Evolutionary conservation across 495 filamentous ascomycete species (phyloP).

Genomic region (Penicillium odoratum): DNA sequence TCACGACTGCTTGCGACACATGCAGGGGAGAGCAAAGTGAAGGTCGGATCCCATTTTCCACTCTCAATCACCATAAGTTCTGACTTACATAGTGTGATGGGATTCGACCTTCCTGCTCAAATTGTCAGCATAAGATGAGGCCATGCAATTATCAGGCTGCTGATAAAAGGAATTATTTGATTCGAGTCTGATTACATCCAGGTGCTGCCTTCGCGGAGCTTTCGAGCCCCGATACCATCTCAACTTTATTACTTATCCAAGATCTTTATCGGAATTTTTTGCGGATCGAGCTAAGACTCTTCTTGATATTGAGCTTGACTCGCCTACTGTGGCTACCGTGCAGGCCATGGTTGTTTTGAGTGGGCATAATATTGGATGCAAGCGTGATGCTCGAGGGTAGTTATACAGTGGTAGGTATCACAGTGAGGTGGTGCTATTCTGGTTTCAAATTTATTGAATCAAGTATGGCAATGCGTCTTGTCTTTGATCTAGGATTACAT

Average conservation of each 20-base stretch:
- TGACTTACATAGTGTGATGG: constrained; percentile 14
- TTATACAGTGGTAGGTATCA: constrained; percentile 36
- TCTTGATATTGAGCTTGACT: constrained; percentile 38
- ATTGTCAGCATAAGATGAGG: constrained; percentile 14
- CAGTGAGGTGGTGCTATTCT: not conserved
- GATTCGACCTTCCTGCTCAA: constrained; percentile 9
- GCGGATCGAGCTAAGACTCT: constrained; percentile 31
- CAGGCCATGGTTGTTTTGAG: constrained; percentile 39
- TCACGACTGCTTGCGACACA: constrained; percentile 14
- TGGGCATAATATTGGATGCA: constrained; percentile 26
- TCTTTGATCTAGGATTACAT: constrained; percentile 39
- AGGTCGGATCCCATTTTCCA: constrained; percentile 16
- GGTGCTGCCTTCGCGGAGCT: constrained; percentile 35
- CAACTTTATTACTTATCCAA: constrained; percentile 28
- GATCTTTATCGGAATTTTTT: constrained; percentile 34
- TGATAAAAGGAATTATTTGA: not conserved
- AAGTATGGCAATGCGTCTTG: constrained; percentile 42
- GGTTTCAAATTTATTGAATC: not conserved
- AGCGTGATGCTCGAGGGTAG: constrained; percentile 37
- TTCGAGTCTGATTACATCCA: constrained; percentile 4
- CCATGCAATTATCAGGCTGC: constrained; percentile 6
- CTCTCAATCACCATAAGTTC: not conserved
- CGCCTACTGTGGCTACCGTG: constrained; percentile 33
- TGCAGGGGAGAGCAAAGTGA: constrained; percentile 15
- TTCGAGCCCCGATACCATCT: constrained; percentile 30